Evolutionary conservation across 2,329 filamentous ascomycete genomes (phyloP), one percentile per base, ranked within the genome.

Genomic region (Monosporascus sp.): DNA sequence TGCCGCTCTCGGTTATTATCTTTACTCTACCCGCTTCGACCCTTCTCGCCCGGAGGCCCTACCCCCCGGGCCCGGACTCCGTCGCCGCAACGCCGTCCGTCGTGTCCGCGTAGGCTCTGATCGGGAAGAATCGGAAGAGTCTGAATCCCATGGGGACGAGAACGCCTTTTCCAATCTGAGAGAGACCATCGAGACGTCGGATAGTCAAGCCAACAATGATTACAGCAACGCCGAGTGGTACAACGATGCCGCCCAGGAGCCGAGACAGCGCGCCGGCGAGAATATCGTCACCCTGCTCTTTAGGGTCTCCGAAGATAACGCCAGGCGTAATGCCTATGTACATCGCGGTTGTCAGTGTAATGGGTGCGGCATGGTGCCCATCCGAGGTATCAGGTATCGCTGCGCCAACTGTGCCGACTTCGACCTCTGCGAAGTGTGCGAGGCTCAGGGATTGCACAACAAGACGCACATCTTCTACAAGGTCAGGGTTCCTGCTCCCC

Each of bases 391-490:
- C 56, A 84, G 94, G 53, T 99, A 96, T 74, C 88, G 92, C 55
- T 99, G 94, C 71, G 87, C 91, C 62, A 97, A 99, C 73, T 99
- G 94, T 68, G 85, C 89, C 59, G 93, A 99, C 71, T 97, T 91
- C 67, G 94, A 99, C 68, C 82, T 99, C 2, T 99, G 94, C 74
- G 91, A 97, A 67, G 86, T 86, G 7, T 99, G 94, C 72, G 93
- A 99, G 72, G 83, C 89, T 5, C 83, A 86, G 62, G 82, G 83
- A 22, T 72, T 86, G 2, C 93, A 96, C 67, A 85, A 82, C 65
- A 95, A 93, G 69, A 96, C 91, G 1, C 94, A 99, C 70, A 83
- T 97, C 46, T 97, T 99, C 72, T 96, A 95, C 78, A 97, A 97
- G 70, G 89, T 99, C 65, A 87, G 87, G 52, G 87, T 97, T 11